phyloP scores from a whole-genome alignment of 2,329 filamentous ascomycete genomes.

The Colletotrichum ledebouriae region DNA sequence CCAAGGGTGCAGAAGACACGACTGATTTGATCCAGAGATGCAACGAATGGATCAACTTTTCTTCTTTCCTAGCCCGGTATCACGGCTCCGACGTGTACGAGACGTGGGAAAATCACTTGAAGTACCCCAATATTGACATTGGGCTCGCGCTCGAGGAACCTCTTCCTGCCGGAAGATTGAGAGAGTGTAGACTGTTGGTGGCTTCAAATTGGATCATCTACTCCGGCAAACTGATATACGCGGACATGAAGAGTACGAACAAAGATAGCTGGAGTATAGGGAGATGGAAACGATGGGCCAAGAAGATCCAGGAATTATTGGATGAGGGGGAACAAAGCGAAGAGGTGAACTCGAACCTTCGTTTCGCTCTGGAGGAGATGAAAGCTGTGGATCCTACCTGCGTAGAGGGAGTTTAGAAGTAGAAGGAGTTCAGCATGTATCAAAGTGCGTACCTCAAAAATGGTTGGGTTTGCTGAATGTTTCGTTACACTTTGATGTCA shows the following conservation, averaged over 20 bases:
- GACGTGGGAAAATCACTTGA: neutral
- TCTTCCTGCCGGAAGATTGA: neutral
- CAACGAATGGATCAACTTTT: constrained; percentile 19
- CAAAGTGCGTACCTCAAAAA: no score
- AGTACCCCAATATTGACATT: constrained; percentile 2
- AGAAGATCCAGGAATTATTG: neutral
- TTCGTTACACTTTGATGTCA: no score
- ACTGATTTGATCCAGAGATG: neutral
- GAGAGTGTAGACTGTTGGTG: constrained; percentile 2
- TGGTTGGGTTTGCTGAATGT: no score
- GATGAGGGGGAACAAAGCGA: neutral
- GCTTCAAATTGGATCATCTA: constrained; percentile 2
- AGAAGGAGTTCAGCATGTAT: no score
- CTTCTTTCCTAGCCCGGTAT: neutral
- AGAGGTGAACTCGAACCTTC: neutral
- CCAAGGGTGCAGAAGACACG: no score
- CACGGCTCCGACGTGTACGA: neutral
- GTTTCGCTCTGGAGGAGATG: neutral
- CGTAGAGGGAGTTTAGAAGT: neutral
- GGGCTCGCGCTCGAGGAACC: neutral
- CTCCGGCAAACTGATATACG: neutral
- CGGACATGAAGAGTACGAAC: neutral
- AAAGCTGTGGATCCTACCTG: neutral
- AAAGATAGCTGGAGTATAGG: neutral
- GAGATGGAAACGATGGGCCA: neutral